Evolutionary conservation across 192 early-diverging fungal species (phyloP).

Genomic region (Chytriomyces hyalinus): DNA sequence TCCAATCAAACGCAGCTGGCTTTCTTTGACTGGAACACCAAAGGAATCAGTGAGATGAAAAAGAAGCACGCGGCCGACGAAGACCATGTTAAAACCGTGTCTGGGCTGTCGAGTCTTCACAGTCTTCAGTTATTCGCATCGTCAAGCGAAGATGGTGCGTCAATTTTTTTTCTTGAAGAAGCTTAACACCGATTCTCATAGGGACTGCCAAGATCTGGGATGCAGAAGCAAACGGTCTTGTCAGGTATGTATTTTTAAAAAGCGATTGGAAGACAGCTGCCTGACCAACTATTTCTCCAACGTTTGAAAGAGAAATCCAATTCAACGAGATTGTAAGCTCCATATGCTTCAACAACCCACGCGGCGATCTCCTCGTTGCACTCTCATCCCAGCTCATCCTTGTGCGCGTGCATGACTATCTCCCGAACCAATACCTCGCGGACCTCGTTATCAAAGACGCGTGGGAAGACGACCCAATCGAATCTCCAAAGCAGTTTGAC

Average conservation of each 20-base stretch:
- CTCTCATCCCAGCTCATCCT: slow-evolving; percentile 46
- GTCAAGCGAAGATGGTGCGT: slow-evolving; percentile 43
- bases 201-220: slow-evolving; percentile 60
- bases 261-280: background rate
- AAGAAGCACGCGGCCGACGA: slow-evolving; percentile 51
- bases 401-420: slow-evolving; percentile 56
- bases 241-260: slow-evolving; percentile 30
- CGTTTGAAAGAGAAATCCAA: slow-evolving; percentile 54
- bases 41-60: slow-evolving; percentile 4
- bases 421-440: slow-evolving; percentile 44
- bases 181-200: background rate
- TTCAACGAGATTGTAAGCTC: slow-evolving; percentile 49
- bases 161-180: background rate
- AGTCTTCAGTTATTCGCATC: slow-evolving; percentile 42
- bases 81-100: slow-evolving; percentile 47
- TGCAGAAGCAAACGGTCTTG: slow-evolving; percentile 38
- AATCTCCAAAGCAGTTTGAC: slow-evolving; percentile 54
- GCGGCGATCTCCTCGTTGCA: slow-evolving; percentile 54
- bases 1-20: background rate
- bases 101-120: slow-evolving; percentile 33
- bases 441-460: slow-evolving; percentile 31
- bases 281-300: background rate
- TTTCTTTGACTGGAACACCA: slow-evolving; percentile 8
- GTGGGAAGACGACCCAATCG: slow-evolving; percentile 51
- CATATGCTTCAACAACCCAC: slow-evolving; percentile 49